Evolutionary conservation across 768 basidiomycete species (phyloP).

Genomic region (Lyophyllum semitale): DNA sequence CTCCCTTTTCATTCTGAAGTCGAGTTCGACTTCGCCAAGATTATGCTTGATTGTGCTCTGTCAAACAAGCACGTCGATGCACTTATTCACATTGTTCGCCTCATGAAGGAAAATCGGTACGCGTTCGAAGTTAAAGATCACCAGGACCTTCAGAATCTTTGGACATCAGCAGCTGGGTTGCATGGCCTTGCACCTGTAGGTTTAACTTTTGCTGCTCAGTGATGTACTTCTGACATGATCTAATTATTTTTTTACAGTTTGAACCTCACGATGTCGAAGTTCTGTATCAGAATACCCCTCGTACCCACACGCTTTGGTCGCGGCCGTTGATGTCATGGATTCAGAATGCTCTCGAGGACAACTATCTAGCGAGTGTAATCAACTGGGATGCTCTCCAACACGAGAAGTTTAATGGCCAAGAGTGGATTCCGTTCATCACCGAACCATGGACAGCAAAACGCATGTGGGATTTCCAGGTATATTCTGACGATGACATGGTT

Average conservation of each 20-base stretch:
- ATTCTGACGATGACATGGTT: too few relatives aligned
- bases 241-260: background rate
- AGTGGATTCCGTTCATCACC: constrained; percentile 29
- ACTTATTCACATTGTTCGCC: constrained; percentile 7
- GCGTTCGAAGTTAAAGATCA: constrained; percentile 16
- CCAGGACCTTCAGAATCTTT: constrained; percentile 16
- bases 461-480: constrained; percentile 41
- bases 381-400: constrained; percentile 33
- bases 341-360: constrained; percentile 29
- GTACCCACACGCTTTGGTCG: constrained; percentile 30
- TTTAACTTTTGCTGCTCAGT: constrained; percentile 2
- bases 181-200: constrained; percentile 22
- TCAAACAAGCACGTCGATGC: constrained; percentile 4
- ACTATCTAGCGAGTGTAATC: constrained; percentile 20
- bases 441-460: constrained; percentile 40
- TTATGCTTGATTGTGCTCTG: constrained; percentile 18
- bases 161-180: constrained; percentile 12
- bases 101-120: background rate
- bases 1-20: background rate
- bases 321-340: too few relatives aligned
- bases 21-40: constrained; percentile 13
- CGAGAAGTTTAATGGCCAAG: constrained; percentile 26
- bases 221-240: too few relatives aligned
- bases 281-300: constrained; percentile 7
- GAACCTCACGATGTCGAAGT: background rate